Evolutionary conservation across 768 basidiomycete genomes (phyloP).

Genomic region (Tulasnella sp.): DNA sequence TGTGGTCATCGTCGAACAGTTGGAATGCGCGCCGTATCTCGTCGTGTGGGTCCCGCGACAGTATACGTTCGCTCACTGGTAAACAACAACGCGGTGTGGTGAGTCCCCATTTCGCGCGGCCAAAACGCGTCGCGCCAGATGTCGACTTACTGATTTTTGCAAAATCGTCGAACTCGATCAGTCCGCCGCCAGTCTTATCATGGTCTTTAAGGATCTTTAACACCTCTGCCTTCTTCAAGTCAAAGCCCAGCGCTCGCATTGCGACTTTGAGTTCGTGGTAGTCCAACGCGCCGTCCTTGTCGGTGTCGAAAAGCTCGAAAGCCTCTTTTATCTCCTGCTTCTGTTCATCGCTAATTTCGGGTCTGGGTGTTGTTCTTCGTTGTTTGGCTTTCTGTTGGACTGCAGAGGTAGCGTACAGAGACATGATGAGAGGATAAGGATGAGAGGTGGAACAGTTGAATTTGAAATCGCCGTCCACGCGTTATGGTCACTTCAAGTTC

Average conservation of each 20-base stretch:
- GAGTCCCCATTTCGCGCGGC: too few relatives aligned
- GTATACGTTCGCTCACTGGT: constrained; percentile 91
- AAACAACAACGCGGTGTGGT: constrained; percentile 47
- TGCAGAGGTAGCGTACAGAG: constrained; percentile 25
- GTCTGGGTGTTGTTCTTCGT: constrained; percentile 66
- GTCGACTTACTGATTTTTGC: constrained; percentile 76
- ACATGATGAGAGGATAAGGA: constrained; percentile 15
- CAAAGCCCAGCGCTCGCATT: constrained; percentile 96
- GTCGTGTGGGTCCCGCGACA: constrained; percentile 91
- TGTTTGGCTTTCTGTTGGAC: constrained; percentile 57
- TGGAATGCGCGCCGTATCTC: constrained; percentile 95
- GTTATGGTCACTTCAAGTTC: background rate
- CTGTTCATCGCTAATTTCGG: constrained; percentile 76
- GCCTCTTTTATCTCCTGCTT: constrained; percentile 98
- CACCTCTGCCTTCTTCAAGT: constrained; percentile 97
- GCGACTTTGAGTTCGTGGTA: constrained; percentile 99
- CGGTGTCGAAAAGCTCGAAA: constrained; percentile 97
- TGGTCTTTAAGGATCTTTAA: constrained; percentile 89
- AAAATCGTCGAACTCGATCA: constrained; percentile 94
- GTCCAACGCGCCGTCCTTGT: constrained; percentile 94
- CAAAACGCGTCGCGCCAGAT: constrained; percentile 35
- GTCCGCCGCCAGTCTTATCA: constrained; percentile 71
- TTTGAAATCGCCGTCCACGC: constrained; percentile 3
- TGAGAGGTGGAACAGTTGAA: constrained; percentile 7
- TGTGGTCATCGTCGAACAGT: constrained; percentile 83